Evolutionary conservation across 2,329 filamentous ascomycete species (phyloP), one percentile per base, ranked within the genome.

Genomic region (Diaporthe citriasiana): DNA sequence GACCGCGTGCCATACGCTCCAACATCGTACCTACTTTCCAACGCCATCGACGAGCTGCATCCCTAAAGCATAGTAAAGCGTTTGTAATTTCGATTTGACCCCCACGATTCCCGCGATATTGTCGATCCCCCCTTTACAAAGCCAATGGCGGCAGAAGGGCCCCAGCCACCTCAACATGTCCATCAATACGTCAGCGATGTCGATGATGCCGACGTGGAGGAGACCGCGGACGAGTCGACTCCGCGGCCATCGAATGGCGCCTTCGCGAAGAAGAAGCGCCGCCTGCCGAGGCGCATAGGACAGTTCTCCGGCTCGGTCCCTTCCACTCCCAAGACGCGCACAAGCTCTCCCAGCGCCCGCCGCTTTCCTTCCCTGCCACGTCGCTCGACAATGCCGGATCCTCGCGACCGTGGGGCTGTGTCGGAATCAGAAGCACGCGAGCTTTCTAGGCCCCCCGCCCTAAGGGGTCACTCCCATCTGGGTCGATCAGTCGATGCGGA

Each of bases 361-460:
- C 86, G 87, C 6, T 82, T 91, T 83, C 86, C 82, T 73, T 85
- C 89, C n/a, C 84, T 94, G 73, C 86, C 88, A 74, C 87, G 93
- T 71, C 89, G 93, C 75, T 87, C 91, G 55, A 93, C 92, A 60
- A 91, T 93, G 84, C 90, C 91, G 0, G 90, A 93, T 76, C 83
- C 84, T 12, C 89, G 90, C 47, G 87, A 88, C 17, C 89, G 90
- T 19, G 92, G 90, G 69, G 92, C 91, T 30, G 82, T 94, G 38
- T 95, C 93, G 9, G 93, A 95, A 80, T 93, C 94, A 51, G 93
- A 95, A 81, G 92, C 92, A 13, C 89, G 92, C 65, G 90, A 93
- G 76, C 88, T 70, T 33, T 63, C 45, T 3, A 60, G 74, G 55
- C 74, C 74, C 6, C 6, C 59, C 19, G 68, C 69, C 56, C 57